Percentiles rank a stretch among this genome's conserved stretches.
Evolutionary conservation across 2,329 filamentous ascomycete species (phyloP).

Genomic region (Didymella pomorum): DNA sequence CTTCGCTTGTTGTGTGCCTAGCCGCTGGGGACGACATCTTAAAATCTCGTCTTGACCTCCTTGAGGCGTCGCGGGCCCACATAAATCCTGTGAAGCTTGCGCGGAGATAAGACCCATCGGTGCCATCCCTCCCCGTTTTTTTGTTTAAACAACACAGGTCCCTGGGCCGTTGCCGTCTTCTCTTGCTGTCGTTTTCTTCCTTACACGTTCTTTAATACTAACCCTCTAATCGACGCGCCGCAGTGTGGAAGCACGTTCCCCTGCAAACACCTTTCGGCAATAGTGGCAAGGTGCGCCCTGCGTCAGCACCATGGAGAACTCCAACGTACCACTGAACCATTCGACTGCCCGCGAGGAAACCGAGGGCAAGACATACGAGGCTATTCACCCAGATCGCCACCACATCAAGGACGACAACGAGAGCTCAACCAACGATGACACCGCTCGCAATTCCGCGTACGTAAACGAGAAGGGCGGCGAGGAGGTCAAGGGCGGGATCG

Average conservation of each 20-base stretch:
- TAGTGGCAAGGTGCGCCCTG: slow-evolving; percentile 31
- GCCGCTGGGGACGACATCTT: slow-evolving; percentile 18
- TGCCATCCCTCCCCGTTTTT: slow-evolving; percentile 8
- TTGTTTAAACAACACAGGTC: slow-evolving; percentile 7
- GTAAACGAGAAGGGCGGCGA: slow-evolving; percentile 27
- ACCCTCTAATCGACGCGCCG: slow-evolving; percentile 15
- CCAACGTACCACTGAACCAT: slow-evolving; percentile 32
- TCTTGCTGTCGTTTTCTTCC: slow-evolving; percentile 10
- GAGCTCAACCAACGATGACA: slow-evolving; percentile 34
- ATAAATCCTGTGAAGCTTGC: slow-evolving; percentile 6
- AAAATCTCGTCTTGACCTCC: slow-evolving; percentile 21
- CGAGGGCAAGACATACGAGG: slow-evolving; percentile 37
- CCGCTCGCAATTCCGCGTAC: slow-evolving; percentile 33
- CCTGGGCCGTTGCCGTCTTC: background rate
- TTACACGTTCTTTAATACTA: slow-evolving; percentile 28
- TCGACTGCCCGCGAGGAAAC: slow-evolving; percentile 34
- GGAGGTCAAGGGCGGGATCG: slow-evolving; percentile 54
- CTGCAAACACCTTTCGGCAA: slow-evolving; percentile 7
- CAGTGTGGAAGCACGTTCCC: slow-evolving; percentile 12
- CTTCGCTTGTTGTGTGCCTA: slow-evolving; percentile 11
- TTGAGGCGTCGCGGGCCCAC: slow-evolving; percentile 19
- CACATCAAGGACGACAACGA: slow-evolving; percentile 28
- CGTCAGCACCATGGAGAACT: slow-evolving; percentile 36
- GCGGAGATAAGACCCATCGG: slow-evolving; percentile 20
- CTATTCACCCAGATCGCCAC: slow-evolving; percentile 37